Percentiles rank a stretch among this genome's conserved stretches.
These are phyloP conservation scores for Chamaenerion angustifolium DNA, from an alignment of 345 rosid genomes.

Conservation along the genomic window DNA sequence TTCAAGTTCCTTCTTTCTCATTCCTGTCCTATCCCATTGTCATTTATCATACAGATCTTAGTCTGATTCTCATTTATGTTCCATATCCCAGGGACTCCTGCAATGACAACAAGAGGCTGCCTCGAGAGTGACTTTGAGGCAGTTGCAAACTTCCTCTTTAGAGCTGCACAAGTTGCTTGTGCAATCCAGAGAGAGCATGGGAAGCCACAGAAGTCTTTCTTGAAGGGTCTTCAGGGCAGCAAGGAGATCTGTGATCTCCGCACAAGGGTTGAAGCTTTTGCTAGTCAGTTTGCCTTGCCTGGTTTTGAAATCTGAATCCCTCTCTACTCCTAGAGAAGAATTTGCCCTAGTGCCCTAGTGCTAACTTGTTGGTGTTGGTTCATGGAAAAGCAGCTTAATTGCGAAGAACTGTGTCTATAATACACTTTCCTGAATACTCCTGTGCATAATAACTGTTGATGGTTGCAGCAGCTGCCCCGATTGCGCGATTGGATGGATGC, in stretches of 20 bases:
- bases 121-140: slow-evolving; percentile 76
- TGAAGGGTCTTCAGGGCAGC: slow-evolving; percentile 41
- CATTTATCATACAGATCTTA: background rate
- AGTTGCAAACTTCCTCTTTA: slow-evolving; percentile 62
- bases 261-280: slow-evolving; percentile 50
- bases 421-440: too few species aligned
- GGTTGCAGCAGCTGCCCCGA: too few species aligned
- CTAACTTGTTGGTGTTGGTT: too few species aligned
- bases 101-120: slow-evolving; percentile 93
- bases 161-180: slow-evolving; percentile 65
- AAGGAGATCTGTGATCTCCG: slow-evolving; percentile 61
- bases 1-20: too few species aligned
- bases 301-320: slow-evolving; percentile 49
- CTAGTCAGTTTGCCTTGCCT: slow-evolving; percentile 79
- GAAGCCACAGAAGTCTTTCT: slow-evolving; percentile 41
- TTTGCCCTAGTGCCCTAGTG: too few species aligned
- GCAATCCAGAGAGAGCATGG: slow-evolving; percentile 46
- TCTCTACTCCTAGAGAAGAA: background rate
- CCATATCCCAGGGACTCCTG: slow-evolving; percentile 60
- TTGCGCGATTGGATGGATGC: too few species aligned
- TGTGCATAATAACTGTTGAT: too few species aligned
- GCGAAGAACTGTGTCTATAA: too few species aligned
- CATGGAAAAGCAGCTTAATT: too few species aligned
- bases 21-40: too few species aligned
- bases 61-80: background rate